Conservation (phyloP, 2,329 filamentous ascomycete species). For the Alternaria triticimaculans region DNA sequence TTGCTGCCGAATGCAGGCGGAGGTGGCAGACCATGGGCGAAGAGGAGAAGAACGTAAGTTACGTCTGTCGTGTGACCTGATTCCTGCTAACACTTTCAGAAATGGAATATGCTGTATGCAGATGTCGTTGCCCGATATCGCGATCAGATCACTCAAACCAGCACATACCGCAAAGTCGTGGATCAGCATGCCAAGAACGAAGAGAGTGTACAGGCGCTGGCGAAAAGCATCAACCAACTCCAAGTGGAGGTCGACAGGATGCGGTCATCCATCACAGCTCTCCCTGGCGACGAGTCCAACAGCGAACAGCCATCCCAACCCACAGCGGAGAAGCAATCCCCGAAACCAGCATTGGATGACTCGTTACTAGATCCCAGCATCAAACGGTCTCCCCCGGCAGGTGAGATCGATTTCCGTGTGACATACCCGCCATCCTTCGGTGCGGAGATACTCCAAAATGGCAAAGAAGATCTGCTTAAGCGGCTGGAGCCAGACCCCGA, state of each 20-base stretch:
- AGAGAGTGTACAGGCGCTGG: constrained; percentile 49
- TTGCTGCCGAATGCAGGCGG: constrained; percentile 50
- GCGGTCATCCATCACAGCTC: constrained; percentile 41
- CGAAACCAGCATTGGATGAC: constrained; percentile 34
- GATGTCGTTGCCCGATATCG: constrained; percentile 50
- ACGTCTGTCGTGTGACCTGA: neutral
- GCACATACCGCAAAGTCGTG: constrained; percentile 44
- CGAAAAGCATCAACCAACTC: constrained; percentile 50
- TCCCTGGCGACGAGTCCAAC: constrained; percentile 27
- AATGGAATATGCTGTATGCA: constrained; percentile 52
- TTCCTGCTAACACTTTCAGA: constrained; percentile 32
- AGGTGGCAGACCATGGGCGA: constrained; percentile 50
- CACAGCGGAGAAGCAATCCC: constrained; percentile 25
- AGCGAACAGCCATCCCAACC: constrained; percentile 19
- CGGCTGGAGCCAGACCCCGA: constrained; percentile 56
- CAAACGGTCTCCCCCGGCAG: constrained; percentile 48
- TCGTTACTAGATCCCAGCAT: constrained; percentile 44
- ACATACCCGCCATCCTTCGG: constrained; percentile 57
- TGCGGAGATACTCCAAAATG: constrained; percentile 56
- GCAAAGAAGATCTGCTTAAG: constrained; percentile 60
- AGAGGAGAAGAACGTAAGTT: constrained; percentile 46
- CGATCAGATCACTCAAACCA: constrained; percentile 47
- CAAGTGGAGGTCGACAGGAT: constrained; percentile 50
- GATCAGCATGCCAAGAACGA: constrained; percentile 49
- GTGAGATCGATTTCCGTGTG: constrained; percentile 58